Conservation (phyloP, 1,284 basidiomycete species). For the Cryptococcus sp. region DNA sequence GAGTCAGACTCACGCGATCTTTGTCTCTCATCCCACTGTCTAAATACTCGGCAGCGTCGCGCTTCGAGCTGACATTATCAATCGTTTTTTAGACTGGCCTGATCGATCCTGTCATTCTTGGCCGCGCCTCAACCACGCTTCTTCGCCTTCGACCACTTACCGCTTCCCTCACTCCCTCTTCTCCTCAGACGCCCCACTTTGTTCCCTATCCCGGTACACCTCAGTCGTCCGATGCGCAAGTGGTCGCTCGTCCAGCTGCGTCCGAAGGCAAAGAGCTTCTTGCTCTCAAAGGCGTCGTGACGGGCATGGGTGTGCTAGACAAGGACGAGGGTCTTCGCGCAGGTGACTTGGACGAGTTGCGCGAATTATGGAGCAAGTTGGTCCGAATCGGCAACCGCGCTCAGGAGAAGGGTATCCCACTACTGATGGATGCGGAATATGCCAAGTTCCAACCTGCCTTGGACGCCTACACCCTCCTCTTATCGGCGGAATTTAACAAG, state of each 20-base stretch:
- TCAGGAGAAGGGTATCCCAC: slow-evolving; percentile 54
- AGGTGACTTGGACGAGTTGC: slow-evolving; percentile 63
- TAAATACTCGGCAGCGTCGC: neutral
- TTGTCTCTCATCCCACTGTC: neutral
- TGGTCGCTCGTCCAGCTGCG: slow-evolving; percentile 30
- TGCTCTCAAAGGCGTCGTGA: slow-evolving; percentile 31
- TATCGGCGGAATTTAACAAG: slow-evolving; percentile 76
- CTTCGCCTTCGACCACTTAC: slow-evolving; percentile 44
- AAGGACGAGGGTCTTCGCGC: slow-evolving; percentile 43
- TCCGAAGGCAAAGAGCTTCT: slow-evolving; percentile 20
- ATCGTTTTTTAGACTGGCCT: slow-evolving; percentile 43
- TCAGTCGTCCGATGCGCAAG: slow-evolving; percentile 30
- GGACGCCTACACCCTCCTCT: slow-evolving; percentile 71
- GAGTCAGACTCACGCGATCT: slow-evolving; percentile 31
- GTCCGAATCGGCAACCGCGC: slow-evolving; percentile 64
- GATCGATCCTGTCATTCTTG: slow-evolving; percentile 48
- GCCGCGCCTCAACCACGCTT: slow-evolving; percentile 51
- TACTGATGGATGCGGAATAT: slow-evolving; percentile 82
- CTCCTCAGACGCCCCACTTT: slow-evolving; percentile 20
- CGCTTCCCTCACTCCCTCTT: slow-evolving; percentile 29
- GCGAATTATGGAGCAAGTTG: slow-evolving; percentile 64
- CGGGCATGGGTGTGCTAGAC: slow-evolving; percentile 22
- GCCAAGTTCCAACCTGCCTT: slow-evolving; percentile 78
- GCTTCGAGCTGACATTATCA: slow-evolving; percentile 3
- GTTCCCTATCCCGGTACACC: slow-evolving; percentile 70